Evolutionary conservation across 164 flowering plant genomes (phyloP).

Genomic region (Aristolochia contorta): DNA sequence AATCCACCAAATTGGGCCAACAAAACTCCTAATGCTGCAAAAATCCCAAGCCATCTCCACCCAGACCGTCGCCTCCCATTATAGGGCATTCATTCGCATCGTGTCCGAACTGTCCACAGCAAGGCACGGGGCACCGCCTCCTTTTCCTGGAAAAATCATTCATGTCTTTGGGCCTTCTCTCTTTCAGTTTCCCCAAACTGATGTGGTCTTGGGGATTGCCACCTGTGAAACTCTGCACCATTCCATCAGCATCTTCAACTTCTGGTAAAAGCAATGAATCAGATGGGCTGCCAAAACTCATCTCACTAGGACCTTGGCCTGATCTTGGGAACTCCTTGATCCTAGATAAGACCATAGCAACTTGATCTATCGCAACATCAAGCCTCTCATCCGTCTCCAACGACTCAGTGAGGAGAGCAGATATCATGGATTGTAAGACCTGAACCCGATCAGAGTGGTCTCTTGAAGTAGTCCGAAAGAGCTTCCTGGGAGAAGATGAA

Average conservation of each 20-base stretch:
- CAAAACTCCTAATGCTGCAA: constrained; percentile 19
- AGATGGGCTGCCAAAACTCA: constrained; percentile 38
- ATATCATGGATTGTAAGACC: constrained; percentile 49
- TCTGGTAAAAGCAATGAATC: constrained; percentile 51
- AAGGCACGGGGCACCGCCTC: constrained; percentile 44
- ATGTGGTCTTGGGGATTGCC: constrained; percentile 35
- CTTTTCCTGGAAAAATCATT: constrained; percentile 38
- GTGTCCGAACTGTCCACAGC: constrained; percentile 63
- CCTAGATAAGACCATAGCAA: constrained; percentile 37
- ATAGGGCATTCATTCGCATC: constrained; percentile 54
- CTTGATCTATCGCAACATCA: constrained; percentile 49
- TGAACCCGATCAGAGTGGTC: constrained; percentile 39
- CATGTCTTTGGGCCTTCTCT: constrained; percentile 38
- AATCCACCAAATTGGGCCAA: not conserved
- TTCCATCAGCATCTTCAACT: constrained; percentile 57
- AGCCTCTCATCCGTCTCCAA: constrained; percentile 52
- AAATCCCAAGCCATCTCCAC: constrained; percentile 47
- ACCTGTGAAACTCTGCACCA: constrained; percentile 35
- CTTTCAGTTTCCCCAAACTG: constrained; percentile 42
- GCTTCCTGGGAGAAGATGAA: constrained; percentile 18
- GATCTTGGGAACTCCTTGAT: constrained; percentile 46
- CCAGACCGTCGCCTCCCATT: constrained; percentile 40
- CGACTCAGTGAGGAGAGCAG: constrained; percentile 54
- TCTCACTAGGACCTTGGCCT: constrained; percentile 22
- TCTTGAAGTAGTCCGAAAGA: constrained; percentile 12